Evolutionary conservation across 176 grass and related monocot species (phyloP), one percentile per base, ranked within the genome.

Genomic region (Juncus inflexus): DNA sequence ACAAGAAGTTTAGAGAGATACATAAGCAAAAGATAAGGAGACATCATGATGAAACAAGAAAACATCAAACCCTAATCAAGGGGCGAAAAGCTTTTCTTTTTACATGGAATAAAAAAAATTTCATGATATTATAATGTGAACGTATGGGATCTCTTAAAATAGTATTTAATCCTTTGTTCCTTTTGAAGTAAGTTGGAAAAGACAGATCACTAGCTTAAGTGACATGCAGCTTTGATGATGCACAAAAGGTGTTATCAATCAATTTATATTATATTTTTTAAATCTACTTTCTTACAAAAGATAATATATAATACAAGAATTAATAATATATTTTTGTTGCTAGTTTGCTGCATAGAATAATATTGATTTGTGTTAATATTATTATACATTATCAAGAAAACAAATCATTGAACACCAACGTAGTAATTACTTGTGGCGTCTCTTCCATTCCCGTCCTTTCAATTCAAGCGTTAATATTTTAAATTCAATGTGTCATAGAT

Each of bases 171-270:
- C 64, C 61, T 58, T 60, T 65, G 83, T 69, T 72, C 59, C 47
- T 40, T 76, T 79, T 65, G 76, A 64, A 77, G 60, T 68, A 65
- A 76, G 72, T 62, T 83, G 64, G 83, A 84, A 86, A 74, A 84
- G 90, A 86, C 80, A 45, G 63, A 81, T 90, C 80, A 83, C 64
- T 73, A 51, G 57, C 66, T 64, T 70, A 79, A 64, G 85, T 85
- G 78, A 85, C 69, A 8, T 42, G 74, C 40, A 75, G 73, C 64
- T 61, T 80, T 81, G 16, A 54, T 82, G 70, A 50, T 56, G 51
- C 71, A 47, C 36, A 47, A 79, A 78, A 79, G 66, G 70, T 45
- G 43, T 56, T 74, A 37, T 52, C 41, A 56, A 45, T 42, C 12
- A 10, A 63, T 54, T 19, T 65, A 15, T 12, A 52, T 65, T 40